These are phyloP conservation scores for Clonostachys byssicola DNA, from an alignment of 2,329 filamentous ascomycete species.

Conservation along the genomic window DNA sequence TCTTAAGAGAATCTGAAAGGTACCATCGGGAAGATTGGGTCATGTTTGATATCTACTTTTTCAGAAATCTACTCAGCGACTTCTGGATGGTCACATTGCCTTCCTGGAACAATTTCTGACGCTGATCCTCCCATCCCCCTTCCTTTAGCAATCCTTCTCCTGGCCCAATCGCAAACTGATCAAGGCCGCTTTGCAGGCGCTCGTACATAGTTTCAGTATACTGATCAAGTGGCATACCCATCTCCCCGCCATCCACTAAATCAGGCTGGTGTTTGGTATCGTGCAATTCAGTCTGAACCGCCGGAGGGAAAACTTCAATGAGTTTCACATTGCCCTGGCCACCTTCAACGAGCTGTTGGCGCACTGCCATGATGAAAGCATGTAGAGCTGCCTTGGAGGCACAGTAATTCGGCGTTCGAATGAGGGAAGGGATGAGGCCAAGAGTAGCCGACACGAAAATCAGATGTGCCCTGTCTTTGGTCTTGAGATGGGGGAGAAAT, in stretches of 20 bases:
- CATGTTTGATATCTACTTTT: neutral
- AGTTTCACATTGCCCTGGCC: constrained; percentile 8
- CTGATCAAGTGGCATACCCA: constrained; percentile 29
- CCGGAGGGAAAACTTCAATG: constrained; percentile 19
- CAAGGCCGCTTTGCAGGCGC: constrained; percentile 10
- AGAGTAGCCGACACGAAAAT: constrained; percentile 16
- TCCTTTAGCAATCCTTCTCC: constrained; percentile 13
- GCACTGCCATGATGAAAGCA: constrained; percentile 13
- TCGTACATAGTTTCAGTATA: constrained; percentile 33
- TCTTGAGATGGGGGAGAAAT: constrained; percentile 16
- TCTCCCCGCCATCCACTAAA: constrained; percentile 14
- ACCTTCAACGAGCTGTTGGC: constrained; percentile 10
- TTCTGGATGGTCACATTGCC: neutral
- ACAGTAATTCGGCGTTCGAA: constrained; percentile 18
- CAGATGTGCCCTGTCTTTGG: constrained; percentile 5
- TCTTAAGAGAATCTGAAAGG: no score
- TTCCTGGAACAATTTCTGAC: constrained; percentile 9
- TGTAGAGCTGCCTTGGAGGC: constrained; percentile 17
- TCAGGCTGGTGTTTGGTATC: constrained; percentile 16
- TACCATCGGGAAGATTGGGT: no score
- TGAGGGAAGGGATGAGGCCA: constrained; percentile 10
- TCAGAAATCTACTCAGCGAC: neutral
- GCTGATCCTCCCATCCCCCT: constrained; percentile 13
- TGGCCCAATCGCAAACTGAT: constrained; percentile 14
- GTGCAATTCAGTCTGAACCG: constrained; percentile 19